phyloP scores from a whole-genome alignment of 805 yeast species.

The Candida awuae region DNA sequence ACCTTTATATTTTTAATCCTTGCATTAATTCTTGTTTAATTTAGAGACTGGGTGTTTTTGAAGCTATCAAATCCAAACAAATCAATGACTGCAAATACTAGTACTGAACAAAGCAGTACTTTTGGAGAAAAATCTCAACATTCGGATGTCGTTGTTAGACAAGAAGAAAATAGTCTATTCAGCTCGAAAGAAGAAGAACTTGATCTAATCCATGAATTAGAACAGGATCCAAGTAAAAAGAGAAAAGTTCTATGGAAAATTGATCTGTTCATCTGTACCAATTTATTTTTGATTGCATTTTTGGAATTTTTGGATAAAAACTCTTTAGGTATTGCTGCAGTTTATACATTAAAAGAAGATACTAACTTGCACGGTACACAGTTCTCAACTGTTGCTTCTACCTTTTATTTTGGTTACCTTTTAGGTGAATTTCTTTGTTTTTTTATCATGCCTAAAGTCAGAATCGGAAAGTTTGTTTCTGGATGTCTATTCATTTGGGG shows the following conservation, averaged over 20 bases:
- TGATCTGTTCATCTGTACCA: conserved; percentile 5
- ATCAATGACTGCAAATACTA: too few relatives aligned
- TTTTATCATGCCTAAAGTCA: conserved; percentile 35
- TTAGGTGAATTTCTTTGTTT: conserved; percentile 23
- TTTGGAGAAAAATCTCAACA: not conserved
- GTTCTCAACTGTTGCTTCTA: conserved; percentile 37
- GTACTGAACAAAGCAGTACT: too few relatives aligned
- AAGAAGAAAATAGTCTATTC: not conserved
- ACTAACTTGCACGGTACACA: conserved; percentile 30
- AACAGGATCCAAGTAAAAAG: not conserved
- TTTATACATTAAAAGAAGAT: conserved; percentile 26
- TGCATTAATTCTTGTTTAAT: too few relatives aligned
- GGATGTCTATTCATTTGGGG: conserved; percentile 30
- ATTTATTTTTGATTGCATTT: conserved; percentile 4
- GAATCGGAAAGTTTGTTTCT: conserved; percentile 33
- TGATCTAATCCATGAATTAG: not conserved
- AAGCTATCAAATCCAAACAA: too few relatives aligned
- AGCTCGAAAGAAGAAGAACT: conserved; percentile 1
- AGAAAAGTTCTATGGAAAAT: conserved; percentile 3
- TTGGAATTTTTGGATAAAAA: conserved; percentile 20
- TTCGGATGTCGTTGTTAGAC: not conserved
- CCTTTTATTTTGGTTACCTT: conserved; percentile 37
- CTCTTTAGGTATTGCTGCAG: conserved; percentile 25
- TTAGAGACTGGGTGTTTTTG: too few relatives aligned
- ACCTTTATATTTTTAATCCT: too few relatives aligned